Conservation (phyloP, 495 filamentous ascomycete genomes). For the Beverwykella pulmonaria region DNA sequence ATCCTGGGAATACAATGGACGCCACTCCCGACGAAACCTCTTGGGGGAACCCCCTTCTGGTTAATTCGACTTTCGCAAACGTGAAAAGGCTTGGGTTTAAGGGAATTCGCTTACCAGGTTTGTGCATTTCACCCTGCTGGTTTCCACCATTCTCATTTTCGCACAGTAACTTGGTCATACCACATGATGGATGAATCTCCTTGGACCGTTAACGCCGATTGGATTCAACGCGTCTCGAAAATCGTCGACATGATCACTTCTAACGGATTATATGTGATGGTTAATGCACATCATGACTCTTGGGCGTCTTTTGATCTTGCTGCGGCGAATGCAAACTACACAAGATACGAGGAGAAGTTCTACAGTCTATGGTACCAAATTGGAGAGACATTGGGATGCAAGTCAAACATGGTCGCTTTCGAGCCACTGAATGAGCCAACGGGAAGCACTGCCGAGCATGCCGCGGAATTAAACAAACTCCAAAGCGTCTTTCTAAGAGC, state of each 20-base stretch:
- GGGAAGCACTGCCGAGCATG: slow-evolving; percentile 53
- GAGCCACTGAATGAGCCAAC: slow-evolving; percentile 64
- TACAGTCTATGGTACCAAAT: slow-evolving; percentile 62
- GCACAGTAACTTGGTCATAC: slow-evolving; percentile 57
- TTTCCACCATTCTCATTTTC: not conserved
- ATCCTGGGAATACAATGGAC: slow-evolving; percentile 58
- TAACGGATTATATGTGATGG: slow-evolving; percentile 55
- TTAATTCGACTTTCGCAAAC: slow-evolving; percentile 52
- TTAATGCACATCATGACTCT: slow-evolving; percentile 64
- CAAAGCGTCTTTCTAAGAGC: slow-evolving; percentile 60
- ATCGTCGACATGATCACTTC: slow-evolving; percentile 59
- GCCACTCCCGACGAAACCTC: slow-evolving; percentile 59
- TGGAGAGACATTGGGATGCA: slow-evolving; percentile 56
- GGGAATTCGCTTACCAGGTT: slow-evolving; percentile 57
- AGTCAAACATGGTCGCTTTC: slow-evolving; percentile 57
- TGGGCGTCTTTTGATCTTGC: slow-evolving; percentile 62
- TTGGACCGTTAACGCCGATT: slow-evolving; percentile 56
- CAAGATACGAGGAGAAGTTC: slow-evolving; percentile 59
- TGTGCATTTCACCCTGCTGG: not conserved
- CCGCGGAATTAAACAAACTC: slow-evolving; percentile 55
- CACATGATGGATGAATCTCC: slow-evolving; percentile 57
- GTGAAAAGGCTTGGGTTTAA: slow-evolving; percentile 60
- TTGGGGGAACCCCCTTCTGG: slow-evolving; percentile 59
- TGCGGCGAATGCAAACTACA: slow-evolving; percentile 49
- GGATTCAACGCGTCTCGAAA: slow-evolving; percentile 60